Evolutionary conservation across 2,329 filamentous ascomycete genomes (phyloP), one percentile per base, ranked within the genome.

Genomic region (Aspergillus glaucus): DNA sequence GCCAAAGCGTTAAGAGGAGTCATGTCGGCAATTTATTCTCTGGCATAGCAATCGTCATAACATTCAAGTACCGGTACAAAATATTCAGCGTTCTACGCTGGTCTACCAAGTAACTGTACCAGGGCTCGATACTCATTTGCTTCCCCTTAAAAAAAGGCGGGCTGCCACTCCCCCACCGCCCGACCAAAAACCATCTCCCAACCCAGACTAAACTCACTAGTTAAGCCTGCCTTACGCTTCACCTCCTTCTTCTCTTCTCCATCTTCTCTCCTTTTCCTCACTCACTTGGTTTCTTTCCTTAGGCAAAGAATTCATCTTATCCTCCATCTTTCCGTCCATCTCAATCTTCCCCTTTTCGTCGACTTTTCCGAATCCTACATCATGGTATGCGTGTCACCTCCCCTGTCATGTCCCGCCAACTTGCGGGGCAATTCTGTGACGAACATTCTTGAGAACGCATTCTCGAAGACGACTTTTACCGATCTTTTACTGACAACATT

Each of bases 371-470:
- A 40, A 12, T 55, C 53, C 51, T 46, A 45, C 58, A 67, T 50
- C 55, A 68, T 68, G 65, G 65, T 67, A 64, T 50, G 60, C 44
- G 15, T 40, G 26, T 37, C 28, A 44, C 14, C 28, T 43, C 15
- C 4, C 39, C 45, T 17, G 26, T 42, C 28, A 19, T 47, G 40
- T 42, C 50, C 51, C 62, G 62, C 66, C 65, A 58, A 65, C 58
- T 52, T 64, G 65, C 66, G 64, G 44, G 44, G 44, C 44, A 39
- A 19, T 43, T 10, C 22, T 32, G 14, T 26, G 26, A 19, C 19
- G 37, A 15, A 6, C 37, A 19, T 40, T 21, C 37, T 40, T 12
- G 17, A 40, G 4, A 19, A 40, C 9, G 28, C 17, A 10, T 21
- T 21, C 26, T 24, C 39, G n/a, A 7, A n/a, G 28, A 32, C 19